phyloP scores from a whole-genome alignment of 2,329 filamentous ascomycete species.

The Albifimbria verrucaria region DNA sequence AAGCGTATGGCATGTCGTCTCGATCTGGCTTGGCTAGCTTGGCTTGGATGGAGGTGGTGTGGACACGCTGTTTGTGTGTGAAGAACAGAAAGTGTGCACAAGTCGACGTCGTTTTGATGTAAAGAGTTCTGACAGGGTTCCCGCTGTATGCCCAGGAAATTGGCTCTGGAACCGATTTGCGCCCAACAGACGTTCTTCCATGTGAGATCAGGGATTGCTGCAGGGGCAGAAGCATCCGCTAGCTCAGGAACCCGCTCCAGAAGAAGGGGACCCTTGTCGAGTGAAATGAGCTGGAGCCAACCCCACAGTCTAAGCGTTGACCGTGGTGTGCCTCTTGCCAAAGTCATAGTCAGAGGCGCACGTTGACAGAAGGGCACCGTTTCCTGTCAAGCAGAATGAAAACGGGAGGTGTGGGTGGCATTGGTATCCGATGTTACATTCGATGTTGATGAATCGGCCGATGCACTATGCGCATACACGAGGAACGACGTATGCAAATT shows the following conservation, averaged over 20 bases:
- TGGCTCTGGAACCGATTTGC: background rate
- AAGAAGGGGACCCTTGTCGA: background rate
- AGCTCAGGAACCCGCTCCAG: background rate
- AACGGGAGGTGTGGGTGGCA: background rate
- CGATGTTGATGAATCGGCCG: no score
- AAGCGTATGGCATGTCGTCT: no score
- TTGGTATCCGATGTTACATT: background rate
- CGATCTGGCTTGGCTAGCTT: no score
- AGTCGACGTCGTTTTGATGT: no score
- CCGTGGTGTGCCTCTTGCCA: background rate
- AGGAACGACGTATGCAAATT: no score
- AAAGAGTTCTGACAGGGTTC: background rate
- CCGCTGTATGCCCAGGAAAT: background rate
- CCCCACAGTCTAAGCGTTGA: background rate
- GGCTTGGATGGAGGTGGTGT: no score
- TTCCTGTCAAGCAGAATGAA: background rate
- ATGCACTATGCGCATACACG: no score
- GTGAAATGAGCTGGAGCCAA: background rate
- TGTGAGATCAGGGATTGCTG: background rate
- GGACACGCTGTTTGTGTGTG: no score
- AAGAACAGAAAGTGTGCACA: background rate
- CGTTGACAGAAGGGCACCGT: background rate
- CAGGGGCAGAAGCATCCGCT: background rate
- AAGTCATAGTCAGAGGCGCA: background rate
- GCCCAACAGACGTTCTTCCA: background rate